A percentile compares a stretch with the other conserved stretches of the same genome.
phyloP scores from a whole-genome alignment of 495 filamentous ascomycete genomes.

The Lasiosphaeris hirsuta region DNA sequence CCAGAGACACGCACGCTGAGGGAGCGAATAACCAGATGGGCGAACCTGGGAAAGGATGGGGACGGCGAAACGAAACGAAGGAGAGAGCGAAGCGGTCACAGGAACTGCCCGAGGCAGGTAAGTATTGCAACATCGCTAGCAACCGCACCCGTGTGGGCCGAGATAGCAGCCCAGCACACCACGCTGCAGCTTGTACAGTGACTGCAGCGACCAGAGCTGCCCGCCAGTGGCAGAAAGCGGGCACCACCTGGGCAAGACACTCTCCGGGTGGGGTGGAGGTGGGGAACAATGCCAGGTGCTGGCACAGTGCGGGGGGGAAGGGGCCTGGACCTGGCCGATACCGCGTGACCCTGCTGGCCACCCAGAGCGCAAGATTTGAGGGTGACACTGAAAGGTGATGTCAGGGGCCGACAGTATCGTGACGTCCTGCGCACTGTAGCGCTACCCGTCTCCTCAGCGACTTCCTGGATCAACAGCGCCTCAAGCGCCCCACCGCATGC shows the following conservation, averaged over 20 bases:
- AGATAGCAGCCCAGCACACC: slow-evolving; percentile 11
- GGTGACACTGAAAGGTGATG: background rate
- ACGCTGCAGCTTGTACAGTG: background rate
- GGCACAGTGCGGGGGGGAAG: slow-evolving; percentile 10
- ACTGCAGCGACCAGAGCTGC: background rate
- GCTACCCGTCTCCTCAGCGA: no score
- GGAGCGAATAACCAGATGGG: background rate
- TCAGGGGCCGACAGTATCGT: background rate
- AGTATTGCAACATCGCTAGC: slow-evolving; percentile 18
- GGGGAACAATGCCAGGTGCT: slow-evolving; percentile 4
- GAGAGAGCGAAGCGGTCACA: slow-evolving; percentile 17
- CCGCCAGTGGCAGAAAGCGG: slow-evolving; percentile 2
- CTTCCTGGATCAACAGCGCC: no score
- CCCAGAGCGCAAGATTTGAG: background rate
- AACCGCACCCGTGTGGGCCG: slow-evolving; percentile 11
- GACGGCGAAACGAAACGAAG: background rate
- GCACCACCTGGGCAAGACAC: background rate
- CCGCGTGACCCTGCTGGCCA: slow-evolving; percentile 19
- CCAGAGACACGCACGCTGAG: background rate
- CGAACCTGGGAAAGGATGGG: slow-evolving; percentile 5
- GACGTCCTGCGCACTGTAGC: no score
- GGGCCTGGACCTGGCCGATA: background rate
- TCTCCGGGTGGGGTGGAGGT: slow-evolving; percentile 20
- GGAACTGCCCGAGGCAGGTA: slow-evolving; percentile 10
- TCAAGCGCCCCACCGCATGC: no score